A percentile compares a stretch with the other conserved stretches of the same genome.
Evolutionary conservation across 2,329 filamentous ascomycete genomes (phyloP).

Genomic region (Cercospora sp.): DNA sequence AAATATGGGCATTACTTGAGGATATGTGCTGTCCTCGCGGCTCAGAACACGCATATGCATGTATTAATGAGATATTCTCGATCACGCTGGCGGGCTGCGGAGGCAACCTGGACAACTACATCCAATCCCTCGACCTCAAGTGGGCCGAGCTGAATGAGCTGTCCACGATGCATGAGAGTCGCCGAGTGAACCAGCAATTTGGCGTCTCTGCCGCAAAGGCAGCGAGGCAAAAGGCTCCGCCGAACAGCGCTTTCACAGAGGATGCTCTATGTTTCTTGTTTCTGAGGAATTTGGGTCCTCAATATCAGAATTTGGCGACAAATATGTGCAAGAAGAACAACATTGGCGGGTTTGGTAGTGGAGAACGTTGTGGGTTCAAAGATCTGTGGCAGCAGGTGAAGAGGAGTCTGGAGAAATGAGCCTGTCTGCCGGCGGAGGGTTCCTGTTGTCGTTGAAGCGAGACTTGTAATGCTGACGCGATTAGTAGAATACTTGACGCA

Average conservation of each 20-base stretch:
- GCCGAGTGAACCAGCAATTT: conserved; percentile 17
- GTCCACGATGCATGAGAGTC: conserved; percentile 24
- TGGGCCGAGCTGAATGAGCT: conserved; percentile 33
- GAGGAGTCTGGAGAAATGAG: conserved; percentile 26
- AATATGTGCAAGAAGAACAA: conserved; percentile 36
- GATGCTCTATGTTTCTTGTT: conserved; percentile 38
- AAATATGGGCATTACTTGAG: conserved; percentile 35
- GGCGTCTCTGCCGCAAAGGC: conserved; percentile 17
- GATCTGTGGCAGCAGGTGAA: conserved; percentile 32
- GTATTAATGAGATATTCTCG: conserved; percentile 31
- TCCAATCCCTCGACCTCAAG: conserved; percentile 31
- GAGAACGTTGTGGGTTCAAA: conserved; percentile 33
- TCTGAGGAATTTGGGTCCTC: conserved; percentile 32
- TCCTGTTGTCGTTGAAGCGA: background rate
- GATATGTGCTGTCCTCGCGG: conserved; percentile 37
- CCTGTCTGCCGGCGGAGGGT: background rate
- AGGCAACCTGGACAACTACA: conserved; percentile 32
- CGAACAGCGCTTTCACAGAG: conserved; percentile 30
- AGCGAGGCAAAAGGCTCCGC: conserved; percentile 19
- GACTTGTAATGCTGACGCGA: background rate
- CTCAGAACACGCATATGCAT: conserved; percentile 31
- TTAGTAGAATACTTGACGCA: background rate
- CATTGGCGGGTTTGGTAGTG: conserved; percentile 38
- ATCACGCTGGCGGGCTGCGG: conserved; percentile 31
- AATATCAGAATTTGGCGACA: conserved; percentile 30